These are phyloP conservation scores for Irpex lacteus DNA, from an alignment of 1,284 basidiomycete species.

Conservation along the genomic window DNA sequence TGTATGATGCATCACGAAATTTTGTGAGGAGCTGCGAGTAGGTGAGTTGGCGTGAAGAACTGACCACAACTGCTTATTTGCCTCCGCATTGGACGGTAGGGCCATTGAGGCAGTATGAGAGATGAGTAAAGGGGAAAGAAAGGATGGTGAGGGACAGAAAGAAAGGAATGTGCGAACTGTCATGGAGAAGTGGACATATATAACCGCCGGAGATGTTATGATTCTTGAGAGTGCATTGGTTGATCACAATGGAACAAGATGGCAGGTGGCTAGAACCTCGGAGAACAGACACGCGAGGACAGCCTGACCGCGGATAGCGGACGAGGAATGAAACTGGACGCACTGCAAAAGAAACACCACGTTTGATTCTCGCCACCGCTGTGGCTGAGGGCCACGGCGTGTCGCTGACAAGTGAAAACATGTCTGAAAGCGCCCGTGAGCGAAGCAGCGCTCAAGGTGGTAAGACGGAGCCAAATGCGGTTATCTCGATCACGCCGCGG, in stretches of 20 bases:
- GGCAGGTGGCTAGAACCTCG: conserved; percentile 38
- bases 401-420: not conserved
- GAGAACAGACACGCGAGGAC: conserved; percentile 30
- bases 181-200: conserved; percentile 36
- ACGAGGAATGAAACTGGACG: not conserved
- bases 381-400: not conserved
- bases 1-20: not conserved
- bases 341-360: conserved; percentile 15
- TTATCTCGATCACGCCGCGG: not conserved
- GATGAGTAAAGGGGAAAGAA: conserved; percentile 19
- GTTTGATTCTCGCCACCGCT: conserved; percentile 8
- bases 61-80: conserved; percentile 61
- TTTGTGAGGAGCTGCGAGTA: conserved; percentile 1
- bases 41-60: conserved; percentile 21
- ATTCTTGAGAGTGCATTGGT: conserved; percentile 28
- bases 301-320: conserved; percentile 14
- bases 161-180: conserved; percentile 24
- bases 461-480: not conserved
- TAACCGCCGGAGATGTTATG: conserved; percentile 38
- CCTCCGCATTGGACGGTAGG: conserved; percentile 50
- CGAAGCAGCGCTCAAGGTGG: not conserved
- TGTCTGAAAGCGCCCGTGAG: not conserved
- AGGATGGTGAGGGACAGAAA: conserved; percentile 27
- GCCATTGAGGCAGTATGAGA: conserved; percentile 42
- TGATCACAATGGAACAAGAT: conserved; percentile 32